phyloP scores from a whole-genome alignment of 352 stramenopile species.

The Labyrinthula sp. region DNA sequence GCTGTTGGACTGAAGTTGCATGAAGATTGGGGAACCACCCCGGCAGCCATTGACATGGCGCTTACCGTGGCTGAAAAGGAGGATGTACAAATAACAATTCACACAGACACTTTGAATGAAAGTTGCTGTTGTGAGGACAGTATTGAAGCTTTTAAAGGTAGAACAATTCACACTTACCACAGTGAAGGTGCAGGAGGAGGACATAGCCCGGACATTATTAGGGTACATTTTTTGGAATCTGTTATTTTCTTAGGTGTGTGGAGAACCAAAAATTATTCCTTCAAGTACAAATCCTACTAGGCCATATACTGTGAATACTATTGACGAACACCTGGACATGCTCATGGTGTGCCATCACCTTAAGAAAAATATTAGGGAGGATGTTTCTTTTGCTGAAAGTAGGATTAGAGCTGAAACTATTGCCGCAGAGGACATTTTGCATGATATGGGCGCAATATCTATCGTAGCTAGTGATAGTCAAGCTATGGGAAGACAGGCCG shows the following conservation, averaged over 20 bases:
- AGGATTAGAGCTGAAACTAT: slow-evolving; percentile 88
- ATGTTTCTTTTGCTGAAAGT: slow-evolving; percentile 89
- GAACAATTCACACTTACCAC: slow-evolving; percentile 88
- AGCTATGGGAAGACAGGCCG: slow-evolving; percentile 82
- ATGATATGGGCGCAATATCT: slow-evolving; percentile 84
- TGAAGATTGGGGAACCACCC: slow-evolving; percentile 91
- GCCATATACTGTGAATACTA: slow-evolving; percentile 84
- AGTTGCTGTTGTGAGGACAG: slow-evolving; percentile 77
- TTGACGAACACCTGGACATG: slow-evolving; percentile 95
- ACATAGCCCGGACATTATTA: slow-evolving; percentile 89
- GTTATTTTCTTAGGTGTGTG: no score
- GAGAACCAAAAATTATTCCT: slow-evolving; percentile 70
- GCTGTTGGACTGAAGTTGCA: slow-evolving; percentile 84
- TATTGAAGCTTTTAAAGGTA: slow-evolving; percentile 73
- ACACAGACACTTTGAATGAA: slow-evolving; percentile 93
- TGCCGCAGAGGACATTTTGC: slow-evolving; percentile 80
- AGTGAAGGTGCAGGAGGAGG: slow-evolving; percentile 72
- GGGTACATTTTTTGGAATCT: no score
- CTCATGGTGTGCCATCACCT: slow-evolving; percentile 95
- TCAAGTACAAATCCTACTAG: slow-evolving; percentile 86
- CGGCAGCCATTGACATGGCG: slow-evolving; percentile 71
- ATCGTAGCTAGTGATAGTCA: slow-evolving; percentile 87
- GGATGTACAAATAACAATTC: slow-evolving; percentile 82
- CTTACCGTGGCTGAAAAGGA: slow-evolving; percentile 64
- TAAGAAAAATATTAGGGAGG: slow-evolving; percentile 76